phyloP scores from a whole-genome alignment of 192 early-diverging fungal genomes.

The Podila verticillata region DNA sequence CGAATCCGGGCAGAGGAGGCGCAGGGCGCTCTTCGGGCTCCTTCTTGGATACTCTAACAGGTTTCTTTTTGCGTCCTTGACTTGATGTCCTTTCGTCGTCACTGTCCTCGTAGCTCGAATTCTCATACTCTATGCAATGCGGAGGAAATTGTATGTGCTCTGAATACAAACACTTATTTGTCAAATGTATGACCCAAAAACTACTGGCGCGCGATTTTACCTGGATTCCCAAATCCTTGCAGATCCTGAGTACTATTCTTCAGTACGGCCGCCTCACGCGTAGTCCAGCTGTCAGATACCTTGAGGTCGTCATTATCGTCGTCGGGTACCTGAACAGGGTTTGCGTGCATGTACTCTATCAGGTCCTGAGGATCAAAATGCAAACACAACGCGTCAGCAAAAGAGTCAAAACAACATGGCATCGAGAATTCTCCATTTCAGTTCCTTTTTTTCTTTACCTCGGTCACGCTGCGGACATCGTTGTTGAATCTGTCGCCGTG shows the following conservation, averaged over 20 bases:
- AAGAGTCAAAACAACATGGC: not conserved
- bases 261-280: conserved; percentile 23
- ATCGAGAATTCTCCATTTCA: too few species aligned
- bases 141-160: not conserved
- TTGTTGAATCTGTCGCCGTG: conserved; percentile 42
- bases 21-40: conserved; percentile 2
- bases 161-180: not conserved
- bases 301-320: not conserved
- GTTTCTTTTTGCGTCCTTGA: not conserved
- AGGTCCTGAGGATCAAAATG: conserved; percentile 12
- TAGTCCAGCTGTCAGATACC: not conserved
- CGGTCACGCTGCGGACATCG: conserved; percentile 29
- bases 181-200: not conserved
- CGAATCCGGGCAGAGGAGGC: conserved; percentile 45
- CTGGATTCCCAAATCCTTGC: conserved; percentile 38
- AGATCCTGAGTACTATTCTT: conserved; percentile 27
- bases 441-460: too few species aligned
- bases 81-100: not conserved
- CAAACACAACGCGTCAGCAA: not conserved
- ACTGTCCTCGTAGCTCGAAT: conserved; percentile 24
- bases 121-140: conserved; percentile 23
- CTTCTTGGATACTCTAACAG: conserved; percentile 1
- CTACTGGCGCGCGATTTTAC: not conserved
- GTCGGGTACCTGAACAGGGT: conserved; percentile 28
- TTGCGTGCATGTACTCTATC: conserved; percentile 48